Percentiles rank a stretch among this genome's conserved stretches.
phyloP scores from a whole-genome alignment of 2,329 filamentous ascomycete species.

The Capronia americana region DNA sequence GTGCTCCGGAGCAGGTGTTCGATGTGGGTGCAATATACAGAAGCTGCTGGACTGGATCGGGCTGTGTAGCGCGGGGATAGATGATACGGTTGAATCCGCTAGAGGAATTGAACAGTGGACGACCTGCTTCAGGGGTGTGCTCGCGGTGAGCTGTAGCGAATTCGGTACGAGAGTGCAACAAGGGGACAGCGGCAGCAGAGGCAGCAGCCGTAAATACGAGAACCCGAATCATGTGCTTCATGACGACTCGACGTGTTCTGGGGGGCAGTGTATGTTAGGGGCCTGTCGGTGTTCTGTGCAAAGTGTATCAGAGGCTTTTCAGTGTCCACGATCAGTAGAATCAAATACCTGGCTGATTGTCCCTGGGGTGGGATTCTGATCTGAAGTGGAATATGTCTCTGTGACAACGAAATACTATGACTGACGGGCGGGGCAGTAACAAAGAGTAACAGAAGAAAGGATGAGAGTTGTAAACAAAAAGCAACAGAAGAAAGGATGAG shows the following conservation, averaged over 20 bases:
- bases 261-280: not conserved
- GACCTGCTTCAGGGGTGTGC: not conserved
- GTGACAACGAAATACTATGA: not conserved
- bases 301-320: not conserved
- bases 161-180: not conserved
- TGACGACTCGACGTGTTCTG: not conserved
- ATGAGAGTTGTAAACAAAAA: too few relatives aligned
- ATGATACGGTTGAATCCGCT: not conserved
- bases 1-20: constrained; percentile 26
- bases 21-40: constrained; percentile 35
- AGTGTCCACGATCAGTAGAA: not conserved
- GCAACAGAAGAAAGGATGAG: not conserved
- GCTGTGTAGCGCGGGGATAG: not conserved
- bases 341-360: not conserved
- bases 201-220: not conserved
- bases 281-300: too few relatives aligned
- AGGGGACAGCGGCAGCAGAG: not conserved
- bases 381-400: not conserved
- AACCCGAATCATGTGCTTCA: not conserved
- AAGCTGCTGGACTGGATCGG: constrained; percentile 31
- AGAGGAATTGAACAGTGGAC: not conserved
- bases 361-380: not conserved
- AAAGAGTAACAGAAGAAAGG: not conserved
- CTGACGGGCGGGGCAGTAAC: too few relatives aligned
- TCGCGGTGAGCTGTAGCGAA: not conserved